phyloP scores from a whole-genome alignment of 352 stramenopile species.

The Plasmopara viticola region DNA sequence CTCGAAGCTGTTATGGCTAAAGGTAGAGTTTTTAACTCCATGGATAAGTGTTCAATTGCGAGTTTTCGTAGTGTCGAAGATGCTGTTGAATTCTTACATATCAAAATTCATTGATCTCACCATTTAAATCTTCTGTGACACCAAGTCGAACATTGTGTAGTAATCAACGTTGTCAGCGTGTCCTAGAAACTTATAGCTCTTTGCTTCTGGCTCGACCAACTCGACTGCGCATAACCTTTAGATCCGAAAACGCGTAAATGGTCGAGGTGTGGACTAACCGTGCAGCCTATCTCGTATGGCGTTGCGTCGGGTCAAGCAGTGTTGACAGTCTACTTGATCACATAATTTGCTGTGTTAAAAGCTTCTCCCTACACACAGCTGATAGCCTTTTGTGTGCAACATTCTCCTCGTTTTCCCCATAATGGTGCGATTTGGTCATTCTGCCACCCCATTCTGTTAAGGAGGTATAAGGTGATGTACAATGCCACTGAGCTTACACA shows the following conservation, averaged over 20 bases:
- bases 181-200: not conserved
- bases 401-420: not conserved
- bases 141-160: not conserved
- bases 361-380: not conserved
- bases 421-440: not conserved
- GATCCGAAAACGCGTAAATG: not conserved
- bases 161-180: not conserved
- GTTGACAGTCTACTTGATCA: not conserved
- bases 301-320: not conserved
- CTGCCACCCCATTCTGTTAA: not conserved
- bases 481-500: not conserved
- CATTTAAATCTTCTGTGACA: not conserved
- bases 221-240: not conserved
- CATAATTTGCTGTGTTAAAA: not conserved
- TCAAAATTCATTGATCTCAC: not conserved
- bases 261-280: not conserved
- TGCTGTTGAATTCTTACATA: not conserved
- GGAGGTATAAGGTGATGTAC: not conserved
- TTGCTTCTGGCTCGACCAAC: no score
- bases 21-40: not conserved
- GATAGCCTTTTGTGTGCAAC: not conserved
- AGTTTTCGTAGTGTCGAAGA: not conserved
- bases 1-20: not conserved
- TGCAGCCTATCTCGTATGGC: not conserved
- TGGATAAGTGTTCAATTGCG: not conserved